Evolutionary conservation across 768 basidiomycete species (phyloP).

Genomic region (Hypholoma sublateritium): DNA sequence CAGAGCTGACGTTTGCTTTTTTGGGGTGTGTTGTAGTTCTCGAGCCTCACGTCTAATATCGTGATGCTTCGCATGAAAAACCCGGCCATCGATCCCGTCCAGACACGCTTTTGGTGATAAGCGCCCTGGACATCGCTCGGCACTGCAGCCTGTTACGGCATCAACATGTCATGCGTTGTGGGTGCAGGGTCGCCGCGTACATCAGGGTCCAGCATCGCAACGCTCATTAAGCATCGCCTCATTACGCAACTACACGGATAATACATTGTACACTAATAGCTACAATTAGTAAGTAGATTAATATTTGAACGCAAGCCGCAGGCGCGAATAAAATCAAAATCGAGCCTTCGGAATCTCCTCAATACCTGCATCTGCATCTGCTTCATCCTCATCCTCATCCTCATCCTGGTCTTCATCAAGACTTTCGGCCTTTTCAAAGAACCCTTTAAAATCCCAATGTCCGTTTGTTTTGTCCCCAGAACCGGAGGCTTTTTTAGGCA

Average conservation of each 20-base stretch:
- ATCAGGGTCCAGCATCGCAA: too few species aligned
- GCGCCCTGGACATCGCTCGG: background rate
- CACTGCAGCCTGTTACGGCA: too few species aligned
- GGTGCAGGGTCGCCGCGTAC: too few species aligned
- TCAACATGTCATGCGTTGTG: too few species aligned
- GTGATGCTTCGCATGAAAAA: constrained; percentile 32
- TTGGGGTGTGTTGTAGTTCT: constrained; percentile 27
- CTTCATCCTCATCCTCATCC: too few species aligned
- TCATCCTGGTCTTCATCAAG: too few species aligned
- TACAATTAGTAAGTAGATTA: too few species aligned
- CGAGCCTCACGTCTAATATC: constrained; percentile 36
- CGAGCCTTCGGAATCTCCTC: background rate
- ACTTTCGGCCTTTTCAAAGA: constrained; percentile 5
- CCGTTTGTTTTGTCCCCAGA: constrained; percentile 30
- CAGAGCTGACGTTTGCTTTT: background rate
- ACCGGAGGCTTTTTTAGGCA: background rate
- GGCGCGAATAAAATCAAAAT: too few species aligned
- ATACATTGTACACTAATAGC: too few species aligned
- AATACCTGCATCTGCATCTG: background rate
- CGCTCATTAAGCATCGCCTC: too few species aligned
- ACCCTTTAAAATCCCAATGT: constrained; percentile 24
- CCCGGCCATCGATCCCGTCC: constrained; percentile 23
- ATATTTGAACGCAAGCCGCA: too few species aligned
- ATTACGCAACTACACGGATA: too few species aligned
- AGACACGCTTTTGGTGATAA: constrained; percentile 32